Evolutionary conservation across 179 eudicot species (phyloP).

Genomic region (Spinacia oleracea): DNA sequence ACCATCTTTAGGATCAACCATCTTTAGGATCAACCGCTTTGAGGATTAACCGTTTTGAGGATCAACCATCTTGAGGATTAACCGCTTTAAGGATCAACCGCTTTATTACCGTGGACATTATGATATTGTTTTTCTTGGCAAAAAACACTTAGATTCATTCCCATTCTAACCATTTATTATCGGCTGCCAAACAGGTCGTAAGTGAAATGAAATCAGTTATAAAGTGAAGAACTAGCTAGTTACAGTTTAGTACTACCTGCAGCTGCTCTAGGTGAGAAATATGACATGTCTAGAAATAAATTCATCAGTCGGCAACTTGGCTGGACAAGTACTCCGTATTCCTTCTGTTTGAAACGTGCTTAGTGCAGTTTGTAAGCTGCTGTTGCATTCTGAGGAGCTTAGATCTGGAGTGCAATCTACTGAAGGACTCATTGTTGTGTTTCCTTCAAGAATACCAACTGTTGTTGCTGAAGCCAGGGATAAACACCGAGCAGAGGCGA

Average conservation of each 20-base stretch:
- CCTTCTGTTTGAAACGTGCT: neutral
- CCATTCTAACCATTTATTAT: too few species aligned
- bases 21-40: too few species aligned
- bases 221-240: neutral
- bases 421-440: neutral
- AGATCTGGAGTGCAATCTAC: constrained; percentile 18
- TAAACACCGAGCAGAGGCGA: constrained; percentile 6
- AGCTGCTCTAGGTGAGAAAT: neutral
- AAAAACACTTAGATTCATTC: too few species aligned
- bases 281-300: neutral
- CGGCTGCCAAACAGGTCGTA: too few species aligned
- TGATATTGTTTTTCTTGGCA: too few species aligned
- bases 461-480: neutral
- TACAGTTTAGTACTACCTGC: neutral
- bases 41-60: too few species aligned
- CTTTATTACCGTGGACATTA: too few species aligned
- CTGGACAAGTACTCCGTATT: neutral
- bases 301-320: constrained; percentile 11
- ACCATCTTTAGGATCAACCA: too few species aligned
- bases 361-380: constrained; percentile 10
- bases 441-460: neutral
- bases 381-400: constrained; percentile 5
- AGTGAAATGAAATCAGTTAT: too few species aligned
- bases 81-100: too few species aligned
- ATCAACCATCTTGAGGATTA: too few species aligned